phyloP scores from a whole-genome alignment of 208 protist genomes.

The Tritrichomonas musculus region DNA sequence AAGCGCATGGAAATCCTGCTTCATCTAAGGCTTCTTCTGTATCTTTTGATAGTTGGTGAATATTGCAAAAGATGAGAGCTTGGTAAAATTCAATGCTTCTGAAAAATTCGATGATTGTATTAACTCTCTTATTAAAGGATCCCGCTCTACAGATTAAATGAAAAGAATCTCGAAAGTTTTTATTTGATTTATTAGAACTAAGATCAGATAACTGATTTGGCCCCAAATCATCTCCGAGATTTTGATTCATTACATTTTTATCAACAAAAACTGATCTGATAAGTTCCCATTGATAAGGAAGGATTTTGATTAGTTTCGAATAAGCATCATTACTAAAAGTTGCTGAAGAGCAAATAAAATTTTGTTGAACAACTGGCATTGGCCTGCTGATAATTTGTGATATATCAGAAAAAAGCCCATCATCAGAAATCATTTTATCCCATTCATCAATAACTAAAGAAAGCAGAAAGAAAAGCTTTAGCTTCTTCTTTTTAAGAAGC shows the following conservation, averaged over 20 bases:
- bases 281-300: not conserved
- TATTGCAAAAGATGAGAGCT: slow-evolving; percentile 29
- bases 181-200: too few species aligned
- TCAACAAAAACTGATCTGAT: not conserved
- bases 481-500: not conserved
- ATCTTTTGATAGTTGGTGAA: not conserved
- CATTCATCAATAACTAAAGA: slow-evolving; percentile 24
- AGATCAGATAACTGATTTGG: too few species aligned
- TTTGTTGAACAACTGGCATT: not conserved
- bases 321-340: not conserved
- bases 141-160: not conserved
- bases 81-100: not conserved
- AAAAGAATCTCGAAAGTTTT: too few species aligned
- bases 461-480: not conserved
- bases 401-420: not conserved
- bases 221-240: too few species aligned
- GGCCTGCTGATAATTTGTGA: not conserved
- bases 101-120: not conserved
- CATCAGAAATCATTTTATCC: slow-evolving; percentile 12
- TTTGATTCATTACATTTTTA: not conserved
- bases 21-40: not conserved
- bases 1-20: not conserved
- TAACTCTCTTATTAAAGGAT: not conserved
- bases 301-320: not conserved
- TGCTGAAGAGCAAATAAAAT: not conserved